Evolutionary conservation across 305 asterid species (phyloP), one percentile per base, ranked within the genome.

Genomic region (Fraxinus sp.): DNA sequence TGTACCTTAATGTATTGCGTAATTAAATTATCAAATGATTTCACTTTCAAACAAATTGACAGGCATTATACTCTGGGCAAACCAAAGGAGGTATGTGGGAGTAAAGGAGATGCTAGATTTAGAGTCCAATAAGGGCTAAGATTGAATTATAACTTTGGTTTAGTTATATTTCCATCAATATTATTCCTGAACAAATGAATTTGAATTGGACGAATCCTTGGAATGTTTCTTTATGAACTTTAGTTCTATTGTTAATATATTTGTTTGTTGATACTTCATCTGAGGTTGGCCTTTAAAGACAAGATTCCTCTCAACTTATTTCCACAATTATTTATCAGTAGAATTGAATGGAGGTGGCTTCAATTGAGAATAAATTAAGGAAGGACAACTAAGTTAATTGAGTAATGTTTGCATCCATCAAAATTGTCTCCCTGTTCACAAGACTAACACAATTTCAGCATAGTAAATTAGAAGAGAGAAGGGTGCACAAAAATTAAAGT

Each of bases 271-370:
- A 68, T 68, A 30, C 37, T 68, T 30, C 18, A 28, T 26, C 75
- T 26, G 36, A 11, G 37, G 36, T 30, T 68, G 20, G 37, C 37
- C 35, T 26, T 68, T 68, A 68, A 68, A 3, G 75, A 68, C 37
- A 26, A 66, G 35, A 66, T 66, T 66, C 73, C 73, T 66, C 37
- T 68, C 75, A 26, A 68, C 75, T 68, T 68, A 68, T 68, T 68
- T 11, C 37, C 9, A 68, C 20, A 68, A 13, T 64, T 64, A 9
- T 24, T 64, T 30, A 64, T 64, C 1, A 64, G 73, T 64, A 64
- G 73, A 64, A 22, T 64, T 64, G 16, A 9, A 24, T 24, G 73
- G 33, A 9, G 35, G 14, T 24, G 73, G 33, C 73, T 26, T 30
- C 73, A 64, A 3, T 68, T 9, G n/a, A 26, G 37, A 66, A 66